Base-by-base conservation (phyloP, 371 early-diverging fungal genomes). In the Circinella umbellata region DNA sequence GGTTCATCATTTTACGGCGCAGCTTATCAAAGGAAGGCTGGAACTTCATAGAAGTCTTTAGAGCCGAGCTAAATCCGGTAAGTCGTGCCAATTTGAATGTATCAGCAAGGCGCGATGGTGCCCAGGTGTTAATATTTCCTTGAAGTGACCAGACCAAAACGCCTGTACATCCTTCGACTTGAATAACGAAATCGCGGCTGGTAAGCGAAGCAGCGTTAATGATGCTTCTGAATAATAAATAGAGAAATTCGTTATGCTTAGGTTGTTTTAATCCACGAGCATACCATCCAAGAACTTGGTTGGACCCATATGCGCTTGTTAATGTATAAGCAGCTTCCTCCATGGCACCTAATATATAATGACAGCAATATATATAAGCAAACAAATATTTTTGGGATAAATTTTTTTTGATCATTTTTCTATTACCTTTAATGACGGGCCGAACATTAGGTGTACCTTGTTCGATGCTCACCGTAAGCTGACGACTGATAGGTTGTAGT, bases 91-190 rank as follows among this genome's bases (percentile, higher is more conserved):
- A 69, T 20, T 71, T 73, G 18, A 76, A 74, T 27, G 73, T 74
- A 38, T 70, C 69, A n/a, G 72, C 63, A 35, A 73, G 72, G 4
- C 69, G 47, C 15, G 74, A 69, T 1, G 74, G 69, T 5, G 60
- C 70, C 17, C 72, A 67, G 20, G 76, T 74, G 17, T 34, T 53
- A 38, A 57, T 69, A 15, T 35, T 54, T 34, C 42, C 55, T 8
- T 61, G 69, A 17, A 49, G 34, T 15, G 48, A 48, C 82, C 82
- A 81, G 54, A 77, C 51, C 60, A 79, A 61, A 8, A 79, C 76
- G 42, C 82, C 82, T 63, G 77, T 71, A 61, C 82, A 81, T 9
- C 81, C 81, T 18, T 81, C 81, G 0, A 78, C 77, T 70, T 81
- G 82, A 51, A 81, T 63, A 11, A 72, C 79, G 70, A 73, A 81